Conservation (phyloP, 2,329 filamentous ascomycete genomes). For the Colletotrichum eleusines region DNA sequence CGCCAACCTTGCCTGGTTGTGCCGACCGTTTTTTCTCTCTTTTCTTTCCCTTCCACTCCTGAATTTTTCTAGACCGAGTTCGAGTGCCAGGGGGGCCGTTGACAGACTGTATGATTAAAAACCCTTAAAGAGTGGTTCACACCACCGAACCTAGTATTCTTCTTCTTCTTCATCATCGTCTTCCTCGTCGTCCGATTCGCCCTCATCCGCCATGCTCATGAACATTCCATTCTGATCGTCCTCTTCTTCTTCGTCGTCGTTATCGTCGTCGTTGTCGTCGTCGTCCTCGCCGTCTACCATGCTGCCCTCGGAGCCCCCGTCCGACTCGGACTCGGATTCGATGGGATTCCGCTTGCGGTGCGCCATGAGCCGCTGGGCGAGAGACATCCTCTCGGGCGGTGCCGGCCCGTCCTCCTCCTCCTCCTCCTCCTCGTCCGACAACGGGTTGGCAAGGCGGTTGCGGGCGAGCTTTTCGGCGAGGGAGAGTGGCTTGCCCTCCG, state of each 20-base stretch:
- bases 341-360: slow-evolving; percentile 43
- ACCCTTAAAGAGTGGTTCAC: too few relatives aligned
- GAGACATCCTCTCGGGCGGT: slow-evolving; percentile 40
- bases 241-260: slow-evolving; percentile 43
- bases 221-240: slow-evolving; percentile 46
- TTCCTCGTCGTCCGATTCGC: slow-evolving; percentile 25
- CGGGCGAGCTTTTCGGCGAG: slow-evolving; percentile 29
- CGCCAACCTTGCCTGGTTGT: neutral
- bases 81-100: neutral
- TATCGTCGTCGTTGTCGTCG: slow-evolving; percentile 43
- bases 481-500: slow-evolving; percentile 3
- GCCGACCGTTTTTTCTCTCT: neutral
- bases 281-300: slow-evolving; percentile 43
- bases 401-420: slow-evolving; percentile 35
- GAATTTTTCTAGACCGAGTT: neutral
- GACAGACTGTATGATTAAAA: neutral
- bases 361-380: slow-evolving; percentile 45
- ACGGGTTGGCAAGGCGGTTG: slow-evolving; percentile 29
- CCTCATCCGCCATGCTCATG: slow-evolving; percentile 51
- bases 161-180: slow-evolving; percentile 23
- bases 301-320: slow-evolving; percentile 41
- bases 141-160: slow-evolving; percentile 8
- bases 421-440: slow-evolving; percentile 38
- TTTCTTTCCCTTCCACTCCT: too few relatives aligned
- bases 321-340: slow-evolving; percentile 41